phyloP scores from a whole-genome alignment of 2,329 filamentous ascomycete species.

The Scedosporium minutisporum region DNA sequence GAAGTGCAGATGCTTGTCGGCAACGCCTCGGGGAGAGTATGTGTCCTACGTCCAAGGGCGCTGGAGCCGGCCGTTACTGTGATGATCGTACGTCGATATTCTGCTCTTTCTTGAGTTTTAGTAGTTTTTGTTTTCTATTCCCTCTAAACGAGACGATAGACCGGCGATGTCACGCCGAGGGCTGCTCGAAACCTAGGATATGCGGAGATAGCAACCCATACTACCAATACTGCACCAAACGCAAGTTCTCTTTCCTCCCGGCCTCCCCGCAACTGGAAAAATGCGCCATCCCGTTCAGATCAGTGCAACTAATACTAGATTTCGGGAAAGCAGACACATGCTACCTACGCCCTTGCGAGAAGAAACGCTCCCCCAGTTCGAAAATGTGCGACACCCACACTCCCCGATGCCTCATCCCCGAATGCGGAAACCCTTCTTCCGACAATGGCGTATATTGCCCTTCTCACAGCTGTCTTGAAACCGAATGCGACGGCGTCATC shows the following conservation, averaged over 20 bases:
- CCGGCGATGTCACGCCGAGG: slow-evolving; percentile 9
- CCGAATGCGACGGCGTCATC: slow-evolving; percentile 10
- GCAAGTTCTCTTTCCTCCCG: slow-evolving; percentile 2
- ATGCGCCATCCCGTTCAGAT: neutral
- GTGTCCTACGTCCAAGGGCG: slow-evolving; percentile 10
- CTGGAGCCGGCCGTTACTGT: slow-evolving; percentile 10
- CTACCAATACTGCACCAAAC: slow-evolving; percentile 12
- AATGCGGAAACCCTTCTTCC: slow-evolving; percentile 8
- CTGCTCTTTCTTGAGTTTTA: neutral
- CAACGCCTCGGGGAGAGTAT: slow-evolving; percentile 11
- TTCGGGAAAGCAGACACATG: slow-evolving; percentile 10
- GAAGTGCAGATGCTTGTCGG: slow-evolving; percentile 11
- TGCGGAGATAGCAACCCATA: slow-evolving; percentile 8
- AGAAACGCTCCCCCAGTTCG: slow-evolving; percentile 9
- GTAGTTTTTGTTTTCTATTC: neutral
- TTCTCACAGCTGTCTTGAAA: slow-evolving; percentile 10
- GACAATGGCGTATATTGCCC: slow-evolving; percentile 10
- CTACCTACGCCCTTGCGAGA: slow-evolving; percentile 8
- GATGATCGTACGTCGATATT: slow-evolving; percentile 9
- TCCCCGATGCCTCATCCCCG: slow-evolving; percentile 11
- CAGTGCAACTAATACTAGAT: neutral
- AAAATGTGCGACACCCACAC: slow-evolving; percentile 11
- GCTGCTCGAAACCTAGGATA: slow-evolving; percentile 7
- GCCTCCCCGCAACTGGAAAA: neutral
- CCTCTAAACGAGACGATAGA: slow-evolving; percentile 2